Evolutionary conservation across 352 stramenopile genomes (phyloP).

Genomic region (Pythium scleroteichum): DNA sequence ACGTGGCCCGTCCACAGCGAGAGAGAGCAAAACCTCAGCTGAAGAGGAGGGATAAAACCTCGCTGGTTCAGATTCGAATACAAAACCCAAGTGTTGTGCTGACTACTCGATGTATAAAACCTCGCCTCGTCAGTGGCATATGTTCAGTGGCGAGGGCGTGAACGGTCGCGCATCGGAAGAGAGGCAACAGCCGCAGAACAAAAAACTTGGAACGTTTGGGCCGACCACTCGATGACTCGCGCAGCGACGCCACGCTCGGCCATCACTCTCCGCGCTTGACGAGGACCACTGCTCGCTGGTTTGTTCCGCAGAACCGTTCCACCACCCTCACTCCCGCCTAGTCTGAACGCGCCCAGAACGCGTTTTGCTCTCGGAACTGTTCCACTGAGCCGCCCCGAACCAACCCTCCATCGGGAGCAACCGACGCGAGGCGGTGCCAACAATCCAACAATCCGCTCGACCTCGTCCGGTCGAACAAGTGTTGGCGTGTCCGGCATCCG

Average conservation of each 20-base stretch:
- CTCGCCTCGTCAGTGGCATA: conserved; percentile 11
- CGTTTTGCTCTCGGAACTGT: not conserved
- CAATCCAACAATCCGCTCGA: too few relatives aligned
- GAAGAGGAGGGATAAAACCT: conserved; percentile 22
- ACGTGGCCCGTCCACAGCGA: not conserved
- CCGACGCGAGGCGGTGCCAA: too few relatives aligned
- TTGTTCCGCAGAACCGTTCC: conserved; percentile 4
- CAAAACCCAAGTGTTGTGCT: conserved; percentile 18
- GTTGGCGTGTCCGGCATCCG: not conserved
- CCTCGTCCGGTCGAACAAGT: too few relatives aligned
- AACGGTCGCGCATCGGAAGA: conserved; percentile 7
- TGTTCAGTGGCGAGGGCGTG: conserved; percentile 8
- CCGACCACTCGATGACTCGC: not conserved
- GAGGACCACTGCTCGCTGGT: too few relatives aligned
- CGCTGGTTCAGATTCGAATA: not conserved
- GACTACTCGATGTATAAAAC: conserved; percentile 26
- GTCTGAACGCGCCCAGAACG: conserved; percentile 16
- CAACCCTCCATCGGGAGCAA: too few relatives aligned
- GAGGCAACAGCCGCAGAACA: conserved; percentile 11
- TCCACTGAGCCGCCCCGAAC: too few relatives aligned
- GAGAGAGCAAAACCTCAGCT: conserved; percentile 4
- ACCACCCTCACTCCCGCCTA: not conserved
- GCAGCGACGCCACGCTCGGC: not conserved
- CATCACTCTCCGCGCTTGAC: too few relatives aligned
- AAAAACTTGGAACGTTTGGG: conserved; percentile 8